Base-by-base conservation (phyloP, 176 grass and related monocot genomes). In the Cenchrus purpureus region DNA sequence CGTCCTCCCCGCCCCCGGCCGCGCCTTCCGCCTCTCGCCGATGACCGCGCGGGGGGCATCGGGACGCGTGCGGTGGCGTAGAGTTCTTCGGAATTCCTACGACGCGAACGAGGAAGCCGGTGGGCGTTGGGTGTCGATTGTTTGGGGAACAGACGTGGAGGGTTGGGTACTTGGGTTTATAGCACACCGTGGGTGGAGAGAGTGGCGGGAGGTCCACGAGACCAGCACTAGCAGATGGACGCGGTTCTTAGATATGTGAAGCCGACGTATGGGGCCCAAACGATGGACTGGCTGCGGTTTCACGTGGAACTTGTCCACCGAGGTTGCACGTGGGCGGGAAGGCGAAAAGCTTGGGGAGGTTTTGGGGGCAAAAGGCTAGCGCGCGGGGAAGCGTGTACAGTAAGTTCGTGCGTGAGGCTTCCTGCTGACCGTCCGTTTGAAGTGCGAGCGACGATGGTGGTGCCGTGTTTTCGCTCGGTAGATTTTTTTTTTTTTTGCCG, bases 131-230 rank as follows among this genome's bases (percentile, higher is more conserved):
- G 16, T 12, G 16, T 4, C 48, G 12, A 7, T 54, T 31, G 37
- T 22, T 2, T 14, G 15, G 54, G 63, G 64, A 37, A 10, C 22
- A 78, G 4, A 16, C 53, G 55, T 32, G 29, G 1, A 76, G 0
- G 34, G 60, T 0, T 28, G 22, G 40, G 2, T 42, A 19, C 7
- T 60, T 66, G 68, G 52, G 82, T 73, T 65, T 79, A 88, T 57
- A 79, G 62, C 86, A 54, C 65, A 46, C 73, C 10, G 45, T 14
- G 37, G 12, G 22, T 54, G 61, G 42, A 50, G 32, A 0, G 46
- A 56, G 32, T 65, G 83, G 88, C 83, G 83, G 88, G 88, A 90
- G 22, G 43, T 77, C 72, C 25, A 77, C 10, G 65, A 16, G 9
- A 3, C 15, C 13, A 10, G 8, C 10, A 14, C 6, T 2, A 13